A percentile compares a stretch with the other conserved stretches of the same genome.
These are phyloP conservation scores for Cyclotella baltica DNA, from an alignment of 108 stramenopile species.

Conservation along the genomic window DNA sequence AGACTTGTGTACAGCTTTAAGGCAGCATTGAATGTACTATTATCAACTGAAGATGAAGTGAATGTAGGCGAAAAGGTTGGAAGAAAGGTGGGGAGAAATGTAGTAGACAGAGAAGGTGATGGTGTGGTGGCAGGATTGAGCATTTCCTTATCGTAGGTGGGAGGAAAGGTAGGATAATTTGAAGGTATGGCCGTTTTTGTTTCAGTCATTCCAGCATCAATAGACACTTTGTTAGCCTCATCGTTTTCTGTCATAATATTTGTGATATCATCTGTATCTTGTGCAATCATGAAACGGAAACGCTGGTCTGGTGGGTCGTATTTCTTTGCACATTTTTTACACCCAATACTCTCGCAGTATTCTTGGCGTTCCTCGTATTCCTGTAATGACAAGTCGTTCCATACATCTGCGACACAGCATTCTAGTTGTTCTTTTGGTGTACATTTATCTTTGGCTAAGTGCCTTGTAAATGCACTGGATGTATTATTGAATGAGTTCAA, in stretches of 20 bases:
- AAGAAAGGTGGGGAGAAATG: not conserved
- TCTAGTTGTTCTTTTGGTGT: not conserved
- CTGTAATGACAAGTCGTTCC: not conserved
- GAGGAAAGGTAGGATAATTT: too few species aligned
- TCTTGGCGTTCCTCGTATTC: not conserved
- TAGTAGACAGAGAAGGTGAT: not conserved
- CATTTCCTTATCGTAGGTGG: not conserved
- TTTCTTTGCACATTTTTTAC: not conserved
- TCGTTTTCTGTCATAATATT: too few species aligned
- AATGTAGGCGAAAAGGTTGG: not conserved
- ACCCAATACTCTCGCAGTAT: not conserved
- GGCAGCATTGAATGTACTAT: not conserved
- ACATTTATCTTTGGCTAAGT: not conserved
- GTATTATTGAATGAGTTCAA: not conserved
- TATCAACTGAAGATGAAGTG: not conserved
- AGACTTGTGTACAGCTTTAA: not conserved
- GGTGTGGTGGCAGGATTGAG: not conserved
- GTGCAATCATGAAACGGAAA: not conserved
- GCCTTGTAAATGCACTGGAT: not conserved
- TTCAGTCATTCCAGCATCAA: too few species aligned
- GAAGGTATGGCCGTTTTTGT: too few species aligned
- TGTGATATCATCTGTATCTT: not conserved
- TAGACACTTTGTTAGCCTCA: too few species aligned
- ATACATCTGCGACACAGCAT: not conserved
- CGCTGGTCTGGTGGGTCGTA: not conserved